Evolutionary conservation across 768 basidiomycete genomes (phyloP).

Genomic region (Pleurotus eryngii): DNA sequence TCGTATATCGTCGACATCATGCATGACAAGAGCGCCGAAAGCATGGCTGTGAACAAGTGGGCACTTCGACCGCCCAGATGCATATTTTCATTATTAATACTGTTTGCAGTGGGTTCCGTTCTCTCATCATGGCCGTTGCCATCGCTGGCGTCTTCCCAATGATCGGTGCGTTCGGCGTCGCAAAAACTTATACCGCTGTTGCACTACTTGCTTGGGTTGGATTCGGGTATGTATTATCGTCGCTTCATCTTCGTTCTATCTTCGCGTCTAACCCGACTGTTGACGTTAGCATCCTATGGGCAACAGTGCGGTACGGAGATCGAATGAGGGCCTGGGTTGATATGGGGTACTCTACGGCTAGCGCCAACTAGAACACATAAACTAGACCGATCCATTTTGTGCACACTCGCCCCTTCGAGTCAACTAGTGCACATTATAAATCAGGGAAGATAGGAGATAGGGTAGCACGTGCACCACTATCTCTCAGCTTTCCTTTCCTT

Average conservation of each 20-base stretch:
- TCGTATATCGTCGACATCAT: constrained; percentile 62
- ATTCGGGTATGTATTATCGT: constrained; percentile 41
- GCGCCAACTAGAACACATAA: constrained; percentile 26
- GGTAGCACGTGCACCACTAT: too few relatives aligned
- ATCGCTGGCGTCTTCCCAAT: constrained; percentile 50
- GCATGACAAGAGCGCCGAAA: constrained; percentile 59
- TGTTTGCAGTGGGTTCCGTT: constrained; percentile 41
- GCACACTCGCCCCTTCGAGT: neutral
- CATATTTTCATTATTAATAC: neutral
- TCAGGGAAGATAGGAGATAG: too few relatives aligned
- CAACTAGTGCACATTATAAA: too few relatives aligned
- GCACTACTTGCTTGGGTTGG: constrained; percentile 48
- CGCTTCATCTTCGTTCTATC: neutral
- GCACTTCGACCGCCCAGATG: constrained; percentile 18
- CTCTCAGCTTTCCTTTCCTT: too few relatives aligned
- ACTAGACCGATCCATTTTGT: neutral
- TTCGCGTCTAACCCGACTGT: constrained; percentile 6
- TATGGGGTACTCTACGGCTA: constrained; percentile 48
- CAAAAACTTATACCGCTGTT: constrained; percentile 41
- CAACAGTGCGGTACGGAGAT: constrained; percentile 54
- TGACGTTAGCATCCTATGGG: constrained; percentile 41
- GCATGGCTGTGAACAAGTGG: constrained; percentile 54
- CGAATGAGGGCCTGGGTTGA: constrained; percentile 55
- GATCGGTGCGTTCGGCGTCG: constrained; percentile 50
- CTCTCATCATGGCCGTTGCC: constrained; percentile 37